Base-by-base conservation (phyloP, 2,329 filamentous ascomycete genomes). In the Sporothrix phasma region DNA sequence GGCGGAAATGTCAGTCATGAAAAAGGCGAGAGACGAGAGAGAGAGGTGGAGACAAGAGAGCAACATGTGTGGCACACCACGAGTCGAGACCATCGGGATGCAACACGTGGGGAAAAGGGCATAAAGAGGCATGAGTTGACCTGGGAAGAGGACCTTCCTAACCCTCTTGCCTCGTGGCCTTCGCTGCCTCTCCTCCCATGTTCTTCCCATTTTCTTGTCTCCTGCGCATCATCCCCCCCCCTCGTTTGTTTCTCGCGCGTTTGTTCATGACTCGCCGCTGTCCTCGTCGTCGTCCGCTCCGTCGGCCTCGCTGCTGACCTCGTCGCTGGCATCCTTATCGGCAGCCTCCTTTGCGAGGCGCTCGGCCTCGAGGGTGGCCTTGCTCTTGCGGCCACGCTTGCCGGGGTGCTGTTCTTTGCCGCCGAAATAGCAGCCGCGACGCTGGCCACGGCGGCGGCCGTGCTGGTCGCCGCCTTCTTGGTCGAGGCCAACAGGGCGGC, bases 351-450 rank as follows among this genome's bases (percentile, higher is more conserved):
- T 43, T 49, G 45, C 61, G 17, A 54, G 56, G 3, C 64, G 64
- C 49, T 69, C 67, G 2, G 67, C 67, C 26, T 66, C 67, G 0
- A 69, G 66, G 37, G 64, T 61, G 1, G 67, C 67, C 66, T 69
- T 69, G 66, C 67, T 69, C 65, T 69, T 69, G 61, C 67, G 67
- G 58, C 67, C 67, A 24, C 67, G 67, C 59, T 65, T 68, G 22
- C 65, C 66, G 0, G 67, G 65, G 26, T n/a, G n/a, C n/a, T n/a
- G n/a, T 60, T 65, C 51, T 41, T 41, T 3, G 62, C 66, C 0
- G 64, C 64, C 7, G 66, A 61, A 1, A 63, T 41, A 17, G 63
- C 63, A 6, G 63, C 65, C 10, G 63, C 31, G 3, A 54, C 49
- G 5, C 46, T 51, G 5, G 66, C 63, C 1, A 63, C 59, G 0